phyloP scores from a whole-genome alignment of 768 basidiomycete genomes.

The Tulasnella sp. region DNA sequence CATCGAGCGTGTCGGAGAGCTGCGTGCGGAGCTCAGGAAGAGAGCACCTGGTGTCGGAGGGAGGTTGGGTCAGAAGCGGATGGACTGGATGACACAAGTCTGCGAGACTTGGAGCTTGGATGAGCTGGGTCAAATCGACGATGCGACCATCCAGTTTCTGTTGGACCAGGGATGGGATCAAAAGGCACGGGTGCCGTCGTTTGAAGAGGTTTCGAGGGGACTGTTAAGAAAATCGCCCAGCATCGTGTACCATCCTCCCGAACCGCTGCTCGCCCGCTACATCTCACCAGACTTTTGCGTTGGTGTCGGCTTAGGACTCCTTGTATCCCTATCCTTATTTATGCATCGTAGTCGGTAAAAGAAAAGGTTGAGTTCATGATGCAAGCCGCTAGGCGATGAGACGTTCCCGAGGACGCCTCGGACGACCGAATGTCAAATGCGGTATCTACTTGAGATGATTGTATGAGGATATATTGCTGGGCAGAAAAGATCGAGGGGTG shows the following conservation, averaged over 20 bases:
- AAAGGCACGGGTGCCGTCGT: slow-evolving; percentile 20
- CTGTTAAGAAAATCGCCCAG: background rate
- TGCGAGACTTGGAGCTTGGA: slow-evolving; percentile 82
- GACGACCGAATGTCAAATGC: no score
- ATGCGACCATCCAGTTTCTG: slow-evolving; percentile 47
- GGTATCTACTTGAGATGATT: background rate
- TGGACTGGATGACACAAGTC: slow-evolving; percentile 88
- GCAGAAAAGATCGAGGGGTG: background rate
- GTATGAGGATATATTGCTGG: background rate
- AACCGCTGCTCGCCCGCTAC: background rate
- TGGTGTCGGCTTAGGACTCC: background rate
- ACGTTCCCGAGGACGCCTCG: no score
- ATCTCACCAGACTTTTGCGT: background rate
- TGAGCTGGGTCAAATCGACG: slow-evolving; percentile 61
- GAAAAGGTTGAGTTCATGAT: no score
- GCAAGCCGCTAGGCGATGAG: no score
- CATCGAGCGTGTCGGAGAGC: slow-evolving; percentile 63
- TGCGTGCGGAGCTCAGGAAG: slow-evolving; percentile 61
- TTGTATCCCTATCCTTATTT: background rate
- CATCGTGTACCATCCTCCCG: background rate
- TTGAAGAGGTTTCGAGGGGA: background rate
- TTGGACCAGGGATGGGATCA: slow-evolving; percentile 84
- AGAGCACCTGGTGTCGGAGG: slow-evolving; percentile 79
- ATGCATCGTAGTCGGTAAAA: background rate
- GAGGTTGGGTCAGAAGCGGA: slow-evolving; percentile 59